Evolutionary conservation across 805 yeast genomes (phyloP), one percentile per base, ranked within the genome.

Genomic region (Hanseniaspora mollemarum): DNA sequence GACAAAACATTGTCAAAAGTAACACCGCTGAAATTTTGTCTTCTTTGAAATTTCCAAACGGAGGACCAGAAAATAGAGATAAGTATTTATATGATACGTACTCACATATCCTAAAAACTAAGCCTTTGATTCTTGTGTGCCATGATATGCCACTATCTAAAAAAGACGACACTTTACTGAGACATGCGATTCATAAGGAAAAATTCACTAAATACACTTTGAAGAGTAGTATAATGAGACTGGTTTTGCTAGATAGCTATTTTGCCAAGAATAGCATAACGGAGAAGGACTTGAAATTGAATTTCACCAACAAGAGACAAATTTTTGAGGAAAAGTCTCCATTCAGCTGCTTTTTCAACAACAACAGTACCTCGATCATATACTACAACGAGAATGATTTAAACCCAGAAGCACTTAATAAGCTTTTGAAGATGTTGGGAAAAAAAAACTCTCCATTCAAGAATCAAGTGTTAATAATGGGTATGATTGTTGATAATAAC

Each of bases 111-210:
- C 73, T 87, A 68, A 79, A 80, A 52, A 70, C 67, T 26, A 78
- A 78, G 63, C 80, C 85, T 35, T 78, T 88, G 41, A 71, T 88
- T 13, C 71, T 90, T 51, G 80, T 85, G 57, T 76, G 80, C 5
- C 98, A 92, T 68, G 90, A 86, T 69, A 86, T 87, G 64, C 87
- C 87, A 63, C 67, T 88, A 57, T 64, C 76, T 52, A 80, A 85
- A 57, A 59, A 66, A 13, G 97, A 92, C 56, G 80, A 83, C 61
- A 75, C 73, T 53, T 67, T 61, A 32, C 71, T 81, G 56, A 76
- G 95, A 61, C 62, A 71, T 16, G 82, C 79, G 56, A 71, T 92
- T 55, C 67, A 62, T 40, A 72, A 74, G 45, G 67, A 75, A n/a
- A 94, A 92, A 15, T 43, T 46, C 16, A 40, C 40, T 22, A 46